phyloP scores from a whole-genome alignment of 148 eudicot genomes.

The Dysphania ambrosioides region DNA sequence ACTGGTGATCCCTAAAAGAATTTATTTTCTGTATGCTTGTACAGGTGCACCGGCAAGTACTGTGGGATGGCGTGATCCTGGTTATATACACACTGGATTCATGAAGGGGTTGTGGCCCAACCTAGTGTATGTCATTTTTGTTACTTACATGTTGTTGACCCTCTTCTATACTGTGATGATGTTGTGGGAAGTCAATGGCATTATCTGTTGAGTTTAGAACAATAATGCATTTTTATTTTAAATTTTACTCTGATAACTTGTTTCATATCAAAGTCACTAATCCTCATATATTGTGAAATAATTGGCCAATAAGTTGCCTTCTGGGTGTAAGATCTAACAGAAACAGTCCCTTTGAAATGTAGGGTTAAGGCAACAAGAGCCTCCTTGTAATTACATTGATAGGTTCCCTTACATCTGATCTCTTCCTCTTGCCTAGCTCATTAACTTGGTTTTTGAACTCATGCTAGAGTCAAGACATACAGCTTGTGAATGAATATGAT shows the following conservation, averaged over 20 bases:
- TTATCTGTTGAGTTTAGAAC: neutral
- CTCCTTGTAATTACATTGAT: neutral
- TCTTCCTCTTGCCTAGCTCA: neutral
- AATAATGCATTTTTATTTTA: neutral
- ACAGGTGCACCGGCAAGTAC: slow-evolving; percentile 68
- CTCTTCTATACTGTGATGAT: neutral
- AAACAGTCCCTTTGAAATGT: neutral
- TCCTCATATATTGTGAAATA: neutral
- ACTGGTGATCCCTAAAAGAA: neutral
- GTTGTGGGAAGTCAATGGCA: neutral
- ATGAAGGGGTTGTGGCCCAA: slow-evolving; percentile 64
- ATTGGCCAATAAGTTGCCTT: neutral
- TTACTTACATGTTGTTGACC: neutral
- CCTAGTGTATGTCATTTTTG: slow-evolving; percentile 34
- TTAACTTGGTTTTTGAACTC: too few species aligned
- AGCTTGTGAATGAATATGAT: neutral
- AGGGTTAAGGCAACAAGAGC: neutral
- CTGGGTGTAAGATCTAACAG: neutral
- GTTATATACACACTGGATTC: slow-evolving; percentile 53
- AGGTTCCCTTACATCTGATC: neutral
- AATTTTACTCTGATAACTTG: neutral
- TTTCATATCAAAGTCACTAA: neutral
- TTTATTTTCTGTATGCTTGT: neutral
- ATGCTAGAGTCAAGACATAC: too few species aligned
- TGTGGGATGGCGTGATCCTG: slow-evolving; percentile 73